Percentiles rank a stretch among this genome's conserved stretches.
Evolutionary conservation across 2,329 filamentous ascomycete species (phyloP).

Genomic region (Ophiocordyceps camponoti-saundersi): DNA sequence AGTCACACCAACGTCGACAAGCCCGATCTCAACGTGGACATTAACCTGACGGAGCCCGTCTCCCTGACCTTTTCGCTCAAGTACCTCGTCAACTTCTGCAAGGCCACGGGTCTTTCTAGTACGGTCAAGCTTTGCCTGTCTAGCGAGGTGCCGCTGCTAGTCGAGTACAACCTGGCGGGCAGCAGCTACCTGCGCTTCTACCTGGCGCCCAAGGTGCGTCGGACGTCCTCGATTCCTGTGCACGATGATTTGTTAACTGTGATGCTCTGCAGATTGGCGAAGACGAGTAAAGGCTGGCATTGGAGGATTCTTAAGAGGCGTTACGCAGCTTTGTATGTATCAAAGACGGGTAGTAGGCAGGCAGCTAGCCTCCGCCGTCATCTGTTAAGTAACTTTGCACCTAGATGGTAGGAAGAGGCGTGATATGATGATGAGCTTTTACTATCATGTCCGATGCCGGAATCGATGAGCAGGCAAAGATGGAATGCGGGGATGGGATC

Average conservation of each 20-base stretch:
- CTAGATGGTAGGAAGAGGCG: background rate
- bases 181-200: slow-evolving; percentile 93
- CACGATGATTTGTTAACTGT: background rate
- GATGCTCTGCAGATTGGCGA: slow-evolving; percentile 17
- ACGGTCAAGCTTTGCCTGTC: slow-evolving; percentile 87
- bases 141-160: slow-evolving; percentile 86
- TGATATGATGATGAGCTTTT: background rate
- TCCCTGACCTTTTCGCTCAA: slow-evolving; percentile 95
- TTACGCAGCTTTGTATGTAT: background rate
- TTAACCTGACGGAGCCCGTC: slow-evolving; percentile 83
- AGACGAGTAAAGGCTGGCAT: slow-evolving; percentile 15
- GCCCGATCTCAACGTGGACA: slow-evolving; percentile 68
- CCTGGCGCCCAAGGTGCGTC: slow-evolving; percentile 81
- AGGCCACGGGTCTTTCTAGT: slow-evolving; percentile 69
- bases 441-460: background rate
- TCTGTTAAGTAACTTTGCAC: background rate
- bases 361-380: background rate
- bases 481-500: too few species aligned
- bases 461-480: background rate
- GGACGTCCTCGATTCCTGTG: slow-evolving; percentile 11
- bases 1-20: slow-evolving; percentile 82
- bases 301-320: background rate
- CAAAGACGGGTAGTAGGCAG: background rate
- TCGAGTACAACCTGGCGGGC: slow-evolving; percentile 71
- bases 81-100: slow-evolving; percentile 99